These are phyloP conservation scores for Gracilaria vermiculophylla DNA, from an alignment of 23 red algal species.

Conservation along the genomic window DNA sequence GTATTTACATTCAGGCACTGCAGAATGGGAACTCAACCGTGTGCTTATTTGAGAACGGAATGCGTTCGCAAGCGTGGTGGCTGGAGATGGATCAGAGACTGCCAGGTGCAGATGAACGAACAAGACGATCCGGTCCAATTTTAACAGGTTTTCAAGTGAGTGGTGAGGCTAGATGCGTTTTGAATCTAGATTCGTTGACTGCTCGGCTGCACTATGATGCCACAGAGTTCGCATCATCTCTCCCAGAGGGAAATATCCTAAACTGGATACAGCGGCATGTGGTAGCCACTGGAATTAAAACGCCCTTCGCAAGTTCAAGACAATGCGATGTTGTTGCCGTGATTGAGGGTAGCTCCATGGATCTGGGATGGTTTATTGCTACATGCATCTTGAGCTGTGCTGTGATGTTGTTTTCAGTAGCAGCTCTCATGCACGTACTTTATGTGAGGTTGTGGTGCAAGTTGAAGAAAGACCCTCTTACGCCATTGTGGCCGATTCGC, in stretches of 20 bases:
- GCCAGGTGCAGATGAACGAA: not conserved
- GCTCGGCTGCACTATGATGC: not conserved
- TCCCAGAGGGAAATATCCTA: not conserved
- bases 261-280: constrained; percentile 1
- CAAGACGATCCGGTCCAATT: not conserved
- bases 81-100: not conserved
- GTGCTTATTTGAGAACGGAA: constrained; percentile 15
- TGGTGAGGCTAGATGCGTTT: not conserved
- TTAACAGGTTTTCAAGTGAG: not conserved
- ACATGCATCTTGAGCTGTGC: not conserved
- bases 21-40: not conserved
- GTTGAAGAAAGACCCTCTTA: not conserved
- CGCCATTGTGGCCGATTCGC: not conserved
- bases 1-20: not conserved
- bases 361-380: not conserved
- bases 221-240: not conserved
- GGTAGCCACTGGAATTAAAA: constrained; percentile 5
- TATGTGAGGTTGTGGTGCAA: no score
- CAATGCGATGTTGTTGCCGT: not conserved
- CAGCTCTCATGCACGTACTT: not conserved
- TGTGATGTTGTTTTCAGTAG: not conserved
- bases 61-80: not conserved
- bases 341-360: not conserved
- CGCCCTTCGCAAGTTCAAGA: not conserved
- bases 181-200: not conserved